Percentiles rank a stretch among this genome's conserved stretches.
Conservation (phyloP, 2,329 filamentous ascomycete species). For the Talaromyces piceae region DNA sequence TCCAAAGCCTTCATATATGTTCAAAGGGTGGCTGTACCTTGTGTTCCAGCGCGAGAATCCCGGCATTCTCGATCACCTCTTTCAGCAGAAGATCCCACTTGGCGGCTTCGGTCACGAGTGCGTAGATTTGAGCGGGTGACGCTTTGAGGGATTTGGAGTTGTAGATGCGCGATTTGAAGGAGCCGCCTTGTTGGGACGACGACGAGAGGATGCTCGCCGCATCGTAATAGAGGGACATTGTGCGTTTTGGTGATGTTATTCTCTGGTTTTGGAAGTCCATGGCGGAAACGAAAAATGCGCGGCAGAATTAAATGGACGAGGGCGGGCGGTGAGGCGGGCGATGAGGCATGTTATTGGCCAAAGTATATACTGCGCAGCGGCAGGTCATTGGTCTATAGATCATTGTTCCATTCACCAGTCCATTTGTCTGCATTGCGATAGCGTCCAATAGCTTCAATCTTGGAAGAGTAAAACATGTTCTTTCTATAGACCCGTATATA, state of each 20-base stretch:
- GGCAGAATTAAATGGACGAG: background rate
- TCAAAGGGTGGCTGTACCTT: constrained; percentile 61
- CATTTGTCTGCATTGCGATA: no score
- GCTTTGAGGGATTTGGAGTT: constrained; percentile 66
- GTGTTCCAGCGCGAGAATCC: constrained; percentile 68
- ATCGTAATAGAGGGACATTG: constrained; percentile 94
- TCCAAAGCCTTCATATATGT: background rate
- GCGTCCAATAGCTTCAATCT: no score
- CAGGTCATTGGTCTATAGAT: no score
- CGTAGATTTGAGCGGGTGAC: constrained; percentile 74
- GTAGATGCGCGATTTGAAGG: constrained; percentile 80
- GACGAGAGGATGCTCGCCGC: constrained; percentile 66
- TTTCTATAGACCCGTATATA: no score
- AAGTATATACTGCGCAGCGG: no score
- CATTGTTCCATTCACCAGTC: no score
- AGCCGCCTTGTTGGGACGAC: constrained; percentile 59
- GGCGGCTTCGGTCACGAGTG: constrained; percentile 73
- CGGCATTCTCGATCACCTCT: constrained; percentile 78
- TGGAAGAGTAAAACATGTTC: no score
- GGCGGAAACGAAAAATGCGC: background rate
- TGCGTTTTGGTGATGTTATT: no score
- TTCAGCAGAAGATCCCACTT: constrained; percentile 87
- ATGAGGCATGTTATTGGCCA: background rate
- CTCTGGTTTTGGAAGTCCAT: background rate
- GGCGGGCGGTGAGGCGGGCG: background rate